phyloP scores from a whole-genome alignment of 2,329 filamentous ascomycete genomes.

The Colletotrichum sp. region DNA sequence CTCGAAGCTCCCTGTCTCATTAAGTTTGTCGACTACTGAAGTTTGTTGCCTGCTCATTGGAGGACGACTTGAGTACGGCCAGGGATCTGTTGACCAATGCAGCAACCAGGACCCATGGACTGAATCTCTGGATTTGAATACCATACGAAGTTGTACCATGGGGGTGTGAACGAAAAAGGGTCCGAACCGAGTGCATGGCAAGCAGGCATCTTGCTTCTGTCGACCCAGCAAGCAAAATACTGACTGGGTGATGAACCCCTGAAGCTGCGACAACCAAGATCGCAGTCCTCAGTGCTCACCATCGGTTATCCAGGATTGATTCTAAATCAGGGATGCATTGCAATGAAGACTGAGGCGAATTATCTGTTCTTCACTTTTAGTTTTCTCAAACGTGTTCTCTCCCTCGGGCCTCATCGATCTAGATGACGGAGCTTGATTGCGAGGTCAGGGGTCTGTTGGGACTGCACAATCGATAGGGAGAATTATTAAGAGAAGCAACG shows the following conservation, averaged over 20 bases:
- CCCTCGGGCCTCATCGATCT: not conserved
- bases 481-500: not conserved
- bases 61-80: not conserved
- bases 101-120: not conserved
- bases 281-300: not conserved
- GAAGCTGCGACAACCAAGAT: not conserved
- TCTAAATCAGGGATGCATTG: not conserved
- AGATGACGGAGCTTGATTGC: not conserved
- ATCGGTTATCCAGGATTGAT: not conserved
- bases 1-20: not conserved
- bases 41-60: not conserved
- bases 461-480: not conserved
- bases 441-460: slow-evolving; percentile 6
- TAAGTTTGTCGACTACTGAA: not conserved
- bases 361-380: not conserved
- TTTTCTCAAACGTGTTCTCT: not conserved
- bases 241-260: not conserved
- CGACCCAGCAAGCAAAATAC: not conserved
- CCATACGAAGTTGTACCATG: not conserved
- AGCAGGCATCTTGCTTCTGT: not conserved
- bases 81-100: not conserved
- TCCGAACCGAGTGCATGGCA: not conserved
- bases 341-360: not conserved
- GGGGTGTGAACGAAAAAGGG: not conserved
- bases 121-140: not conserved